Conservation (phyloP, 2,329 filamentous ascomycete species). For the Colletotrichum euphorbiae region DNA sequence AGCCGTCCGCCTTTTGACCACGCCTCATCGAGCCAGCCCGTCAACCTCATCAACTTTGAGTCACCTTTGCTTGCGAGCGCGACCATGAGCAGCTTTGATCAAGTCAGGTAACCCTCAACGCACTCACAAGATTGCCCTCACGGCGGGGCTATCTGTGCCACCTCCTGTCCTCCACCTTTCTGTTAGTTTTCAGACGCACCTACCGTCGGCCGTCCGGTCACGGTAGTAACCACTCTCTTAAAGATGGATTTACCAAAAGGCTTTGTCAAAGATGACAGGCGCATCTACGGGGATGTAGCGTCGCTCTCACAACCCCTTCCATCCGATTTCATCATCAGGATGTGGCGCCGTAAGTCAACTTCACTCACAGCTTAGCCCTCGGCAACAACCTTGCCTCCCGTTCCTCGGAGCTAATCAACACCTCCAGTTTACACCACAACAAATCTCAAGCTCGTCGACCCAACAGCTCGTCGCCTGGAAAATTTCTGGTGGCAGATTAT, state of each 20-base stretch:
- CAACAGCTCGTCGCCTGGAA: constrained; percentile 71
- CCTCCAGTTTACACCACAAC: constrained; percentile 69
- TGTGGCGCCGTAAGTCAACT: constrained; percentile 39
- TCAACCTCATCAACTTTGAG: constrained; percentile 11
- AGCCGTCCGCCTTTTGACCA: constrained; percentile 21
- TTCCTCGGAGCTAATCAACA: constrained; percentile 7
- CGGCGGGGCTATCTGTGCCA: constrained; percentile 37
- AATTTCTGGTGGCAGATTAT: constrained; percentile 77
- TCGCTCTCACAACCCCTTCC: constrained; percentile 36
- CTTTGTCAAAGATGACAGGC: constrained; percentile 41
- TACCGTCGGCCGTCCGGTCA: constrained; percentile 35
- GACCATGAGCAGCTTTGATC: constrained; percentile 33
- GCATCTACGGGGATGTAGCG: constrained; percentile 39
- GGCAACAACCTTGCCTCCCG: not conserved
- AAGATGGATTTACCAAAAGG: constrained; percentile 41
- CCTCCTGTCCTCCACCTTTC: constrained; percentile 19
- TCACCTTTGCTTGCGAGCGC: constrained; percentile 27
- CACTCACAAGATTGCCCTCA: constrained; percentile 35
- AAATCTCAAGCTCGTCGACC: constrained; percentile 68
- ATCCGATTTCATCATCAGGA: constrained; percentile 38
- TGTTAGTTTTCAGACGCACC: constrained; percentile 22
- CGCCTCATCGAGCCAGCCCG: not conserved
- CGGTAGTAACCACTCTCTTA: constrained; percentile 32
- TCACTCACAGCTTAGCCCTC: not conserved
- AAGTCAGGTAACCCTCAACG: constrained; percentile 34